Conservation (phyloP, 306 rosid genomes). For the Quercus alba region DNA sequence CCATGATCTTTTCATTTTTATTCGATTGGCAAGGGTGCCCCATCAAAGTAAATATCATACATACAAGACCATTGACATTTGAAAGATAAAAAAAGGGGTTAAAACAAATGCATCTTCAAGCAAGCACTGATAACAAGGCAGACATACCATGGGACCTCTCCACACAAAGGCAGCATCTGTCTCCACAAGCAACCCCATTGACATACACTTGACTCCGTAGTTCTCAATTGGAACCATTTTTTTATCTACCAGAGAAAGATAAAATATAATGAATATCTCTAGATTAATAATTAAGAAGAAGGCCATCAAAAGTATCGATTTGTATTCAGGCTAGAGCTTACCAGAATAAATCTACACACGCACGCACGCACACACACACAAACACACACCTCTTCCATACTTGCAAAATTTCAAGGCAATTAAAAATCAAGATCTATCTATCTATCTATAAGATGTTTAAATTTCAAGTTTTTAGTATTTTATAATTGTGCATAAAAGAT, state of each 20-base stretch:
- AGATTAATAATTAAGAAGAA: not conserved
- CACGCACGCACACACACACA: rapidly evolving
- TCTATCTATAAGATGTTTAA: no score
- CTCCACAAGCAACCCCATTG: conserved; percentile 90
- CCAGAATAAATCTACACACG: no score
- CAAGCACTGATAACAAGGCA: conserved; percentile 4
- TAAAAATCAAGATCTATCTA: no score
- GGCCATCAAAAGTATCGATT: not conserved
- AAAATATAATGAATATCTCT: not conserved
- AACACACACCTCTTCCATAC: no score
- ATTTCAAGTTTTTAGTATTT: no score
- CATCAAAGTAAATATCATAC: not conserved
- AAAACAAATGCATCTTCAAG: not conserved
- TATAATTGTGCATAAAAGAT: no score
- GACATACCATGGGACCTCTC: conserved; percentile 99
- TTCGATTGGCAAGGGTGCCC: not conserved
- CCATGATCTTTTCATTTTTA: not conserved
- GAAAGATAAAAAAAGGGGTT: not conserved
- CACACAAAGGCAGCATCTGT: conserved; percentile 91
- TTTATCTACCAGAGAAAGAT: conserved; percentile 56
- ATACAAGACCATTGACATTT: not conserved
- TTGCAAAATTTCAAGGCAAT: no score
- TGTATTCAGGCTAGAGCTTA: not conserved
- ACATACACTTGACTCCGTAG: conserved; percentile 95
- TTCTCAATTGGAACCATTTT: conserved; percentile 89